A percentile compares a stretch with the other conserved stretches of the same genome.
These are phyloP conservation scores for Tetradesmus lagerheimii DNA, from an alignment of 139 green algal genomes.

Conservation along the genomic window DNA sequence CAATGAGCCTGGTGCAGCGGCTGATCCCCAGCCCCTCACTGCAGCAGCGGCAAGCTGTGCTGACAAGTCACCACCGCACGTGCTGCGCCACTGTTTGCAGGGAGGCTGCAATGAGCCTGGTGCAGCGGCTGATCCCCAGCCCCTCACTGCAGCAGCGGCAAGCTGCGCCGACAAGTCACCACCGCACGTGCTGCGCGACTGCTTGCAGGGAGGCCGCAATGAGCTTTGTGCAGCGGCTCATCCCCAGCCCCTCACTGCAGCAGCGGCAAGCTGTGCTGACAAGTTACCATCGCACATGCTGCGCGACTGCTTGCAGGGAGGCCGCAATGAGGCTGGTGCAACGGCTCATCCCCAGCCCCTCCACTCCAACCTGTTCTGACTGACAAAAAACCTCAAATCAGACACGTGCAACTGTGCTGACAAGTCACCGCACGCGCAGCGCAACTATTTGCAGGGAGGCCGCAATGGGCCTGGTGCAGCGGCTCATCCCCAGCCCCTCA, in stretches of 20 bases:
- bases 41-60: not conserved
- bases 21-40: constrained; percentile 33
- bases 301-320: no score
- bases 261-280: no score
- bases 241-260: constrained; percentile 34
- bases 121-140: constrained; percentile 34
- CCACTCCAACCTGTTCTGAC: no score
- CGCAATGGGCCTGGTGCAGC: constrained; percentile 49
- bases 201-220: constrained; percentile 59
- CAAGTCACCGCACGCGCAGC: not conserved
- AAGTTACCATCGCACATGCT: no score
- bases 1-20: constrained; percentile 45
- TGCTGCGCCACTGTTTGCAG: constrained; percentile 7
- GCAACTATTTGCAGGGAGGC: constrained; percentile 45
- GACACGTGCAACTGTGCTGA: no score
- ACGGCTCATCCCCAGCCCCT: no score
- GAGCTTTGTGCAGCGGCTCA: constrained; percentile 1
- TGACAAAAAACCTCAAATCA: no score
- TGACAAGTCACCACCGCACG: not conserved
- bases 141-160: not conserved
- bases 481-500: constrained; percentile 32
- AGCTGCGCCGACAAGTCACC: no score
- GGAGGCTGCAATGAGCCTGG: constrained; percentile 54
- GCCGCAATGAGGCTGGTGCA: no score
- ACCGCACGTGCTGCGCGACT: not conserved